These are phyloP conservation scores for Carex kokanica DNA, from an alignment of 176 grass and related monocot species.

Conservation along the genomic window DNA sequence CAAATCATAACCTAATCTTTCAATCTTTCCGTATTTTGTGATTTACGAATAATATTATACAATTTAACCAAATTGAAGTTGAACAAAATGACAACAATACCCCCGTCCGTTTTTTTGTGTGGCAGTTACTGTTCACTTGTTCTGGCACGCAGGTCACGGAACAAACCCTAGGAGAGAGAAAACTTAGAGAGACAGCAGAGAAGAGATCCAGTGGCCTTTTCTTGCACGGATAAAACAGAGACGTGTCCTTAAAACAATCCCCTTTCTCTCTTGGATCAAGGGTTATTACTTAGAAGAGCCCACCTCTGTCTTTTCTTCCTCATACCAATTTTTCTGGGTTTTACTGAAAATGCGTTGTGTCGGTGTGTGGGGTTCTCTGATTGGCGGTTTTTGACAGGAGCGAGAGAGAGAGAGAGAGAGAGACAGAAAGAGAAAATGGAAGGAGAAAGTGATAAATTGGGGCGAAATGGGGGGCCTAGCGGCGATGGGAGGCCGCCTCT, in stretches of 20 bases:
- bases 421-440: conserved; percentile 32
- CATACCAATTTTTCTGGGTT: background rate
- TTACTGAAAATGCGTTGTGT: conserved; percentile 11
- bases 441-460: conserved; percentile 29
- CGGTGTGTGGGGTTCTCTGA: conserved; percentile 19
- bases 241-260: conserved; percentile 32
- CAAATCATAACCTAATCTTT: conserved; percentile 4
- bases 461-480: conserved; percentile 23
- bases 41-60: background rate
- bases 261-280: background rate
- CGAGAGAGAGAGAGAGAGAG: background rate
- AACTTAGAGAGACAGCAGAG: background rate
- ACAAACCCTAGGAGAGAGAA: conserved; percentile 34
- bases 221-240: conserved; percentile 26
- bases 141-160: background rate
- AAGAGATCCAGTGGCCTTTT: conserved; percentile 16
- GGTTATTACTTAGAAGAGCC: background rate
- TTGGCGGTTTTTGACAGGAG: conserved; percentile 3
- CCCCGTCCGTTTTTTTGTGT: background rate
- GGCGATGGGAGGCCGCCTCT: conserved; percentile 30
- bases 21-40: background rate
- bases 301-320: conserved; percentile 3
- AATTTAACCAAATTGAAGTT: background rate
- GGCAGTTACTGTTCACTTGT: background rate
- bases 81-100: background rate